A percentile compares a stretch with the other conserved stretches of the same genome.
phyloP scores from a whole-genome alignment of 177 flowering plant genomes.

The Tripterygium wilfordii region DNA sequence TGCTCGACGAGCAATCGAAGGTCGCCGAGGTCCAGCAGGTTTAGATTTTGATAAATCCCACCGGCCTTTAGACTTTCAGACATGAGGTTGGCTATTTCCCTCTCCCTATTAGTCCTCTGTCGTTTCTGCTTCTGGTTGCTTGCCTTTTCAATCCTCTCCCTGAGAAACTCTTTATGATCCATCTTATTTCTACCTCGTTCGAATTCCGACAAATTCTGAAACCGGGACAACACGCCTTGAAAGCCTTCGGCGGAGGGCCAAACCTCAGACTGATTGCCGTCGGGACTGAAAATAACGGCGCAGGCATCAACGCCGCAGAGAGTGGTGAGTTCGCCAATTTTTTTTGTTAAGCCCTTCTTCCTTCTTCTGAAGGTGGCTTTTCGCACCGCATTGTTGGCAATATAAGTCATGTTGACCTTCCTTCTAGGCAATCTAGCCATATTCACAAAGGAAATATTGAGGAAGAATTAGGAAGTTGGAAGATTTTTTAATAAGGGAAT shows the following conservation, averaged over 20 bases:
- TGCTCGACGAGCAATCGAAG: too few relatives aligned
- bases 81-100: slow-evolving; percentile 6
- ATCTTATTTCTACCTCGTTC: slow-evolving; percentile 40
- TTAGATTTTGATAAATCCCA: too few relatives aligned
- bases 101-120: slow-evolving; percentile 25
- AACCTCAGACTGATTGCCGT: slow-evolving; percentile 2
- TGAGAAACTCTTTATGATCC: slow-evolving; percentile 36
- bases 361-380: slow-evolving; percentile 10
- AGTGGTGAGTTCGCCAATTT: slow-evolving; percentile 9
- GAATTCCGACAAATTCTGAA: slow-evolving; percentile 10
- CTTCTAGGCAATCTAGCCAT: slow-evolving; percentile 14
- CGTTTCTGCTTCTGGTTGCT: slow-evolving; percentile 31
- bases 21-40: too few relatives aligned
- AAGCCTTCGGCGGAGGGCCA: slow-evolving; percentile 10
- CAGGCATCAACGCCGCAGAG: slow-evolving; percentile 12
- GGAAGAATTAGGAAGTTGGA: neutral
- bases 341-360: slow-evolving; percentile 12
- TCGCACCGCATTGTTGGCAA: too few relatives aligned
- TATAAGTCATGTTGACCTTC: too few relatives aligned
- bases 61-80: too few relatives aligned
- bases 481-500: too few relatives aligned
- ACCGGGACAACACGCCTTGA: neutral
- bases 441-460: neutral
- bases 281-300: slow-evolving; percentile 5
- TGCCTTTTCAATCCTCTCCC: slow-evolving; percentile 21